Evolutionary conservation across 2,329 filamentous ascomycete species (phyloP), one percentile per base, ranked within the genome.

Genomic region (Colletotrichum sp.): DNA sequence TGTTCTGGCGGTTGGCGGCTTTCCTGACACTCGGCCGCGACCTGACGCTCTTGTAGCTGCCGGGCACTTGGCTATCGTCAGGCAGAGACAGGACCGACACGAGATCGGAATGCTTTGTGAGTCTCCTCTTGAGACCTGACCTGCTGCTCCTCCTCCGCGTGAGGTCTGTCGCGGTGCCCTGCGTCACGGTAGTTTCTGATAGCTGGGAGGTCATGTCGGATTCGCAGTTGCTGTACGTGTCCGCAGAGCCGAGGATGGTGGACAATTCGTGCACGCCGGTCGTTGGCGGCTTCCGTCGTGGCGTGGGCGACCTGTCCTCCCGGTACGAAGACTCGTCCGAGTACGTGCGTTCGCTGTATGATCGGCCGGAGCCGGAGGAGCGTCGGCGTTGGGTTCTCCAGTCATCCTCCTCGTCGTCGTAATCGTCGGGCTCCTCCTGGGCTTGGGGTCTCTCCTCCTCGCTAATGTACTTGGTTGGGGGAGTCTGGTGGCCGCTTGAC

Each of bases 71-170:
- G 44, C 85, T 85, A 72, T 92, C 86, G 75, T 93, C 89, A 0
- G 93, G 92, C 75, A 95, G 86, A 0, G 96, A 99, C 10, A 99
- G 88, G 4, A 98, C 95, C 1, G 97, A 99, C 52, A 99, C 95
- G 28, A 99, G 89, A 84, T 99, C 97, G 18, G 96, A 96, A 84
- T 99, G 96, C 75, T 95, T 98, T 6, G 96, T 98, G 52, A 98
- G 89, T 76, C 94, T 92, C 78, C 95, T 91, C 83, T 94, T 95
- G 39, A 95, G 86, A 59, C 88, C 89, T 2, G 89, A 85, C 77
- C 86, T 89, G 79, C 88, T 87, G 83, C 79, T 89, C 81, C 82
- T 88, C 85, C 82, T 86, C 73, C 84, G 86, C 77, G 86, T 89
- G 77, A 86, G 78, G 74, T 84, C 86, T 21, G 86, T 86, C 32